Conservation (phyloP, 1,284 basidiomycete species). For the Heimioporus retisporus region DNA sequence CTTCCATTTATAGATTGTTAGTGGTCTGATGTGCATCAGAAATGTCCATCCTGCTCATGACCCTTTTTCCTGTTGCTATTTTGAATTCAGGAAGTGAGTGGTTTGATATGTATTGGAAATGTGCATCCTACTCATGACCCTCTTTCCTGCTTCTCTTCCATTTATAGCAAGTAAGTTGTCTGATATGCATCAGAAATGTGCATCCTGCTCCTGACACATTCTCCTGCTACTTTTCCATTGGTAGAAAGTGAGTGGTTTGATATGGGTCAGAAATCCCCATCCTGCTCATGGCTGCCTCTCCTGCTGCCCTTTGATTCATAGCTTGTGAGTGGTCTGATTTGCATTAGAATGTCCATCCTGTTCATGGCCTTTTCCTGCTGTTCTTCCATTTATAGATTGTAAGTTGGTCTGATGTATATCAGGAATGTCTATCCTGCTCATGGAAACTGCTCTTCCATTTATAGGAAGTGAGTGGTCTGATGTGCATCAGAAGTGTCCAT, state of each 20-base stretch:
- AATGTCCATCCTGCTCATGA: too few species aligned
- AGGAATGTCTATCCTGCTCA: not conserved
- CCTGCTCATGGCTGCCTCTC: not conserved
- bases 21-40: too few species aligned
- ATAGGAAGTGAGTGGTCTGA: not conserved
- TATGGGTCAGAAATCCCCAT: not conserved
- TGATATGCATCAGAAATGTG: too few species aligned
- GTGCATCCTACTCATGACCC: too few species aligned
- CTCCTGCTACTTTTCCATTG: not conserved
- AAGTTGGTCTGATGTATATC: not conserved
- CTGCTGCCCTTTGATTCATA: not conserved
- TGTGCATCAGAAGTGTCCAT: not conserved
- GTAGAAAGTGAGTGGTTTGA: not conserved
- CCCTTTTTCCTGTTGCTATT: too few species aligned
- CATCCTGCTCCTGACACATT: not conserved
- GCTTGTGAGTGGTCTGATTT: not conserved
- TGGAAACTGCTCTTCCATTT: not conserved
- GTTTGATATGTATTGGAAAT: not conserved
- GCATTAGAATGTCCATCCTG: not conserved
- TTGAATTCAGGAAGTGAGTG: not conserved
- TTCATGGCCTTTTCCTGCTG: too few species aligned
- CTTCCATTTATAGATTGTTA: too few species aligned
- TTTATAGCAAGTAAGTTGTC: too few species aligned
- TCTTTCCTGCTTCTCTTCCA: too few species aligned
- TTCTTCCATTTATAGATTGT: not conserved